These are phyloP conservation scores for Naegleria lovaniensis DNA, from an alignment of 208 protist species.

Conservation along the genomic window DNA sequence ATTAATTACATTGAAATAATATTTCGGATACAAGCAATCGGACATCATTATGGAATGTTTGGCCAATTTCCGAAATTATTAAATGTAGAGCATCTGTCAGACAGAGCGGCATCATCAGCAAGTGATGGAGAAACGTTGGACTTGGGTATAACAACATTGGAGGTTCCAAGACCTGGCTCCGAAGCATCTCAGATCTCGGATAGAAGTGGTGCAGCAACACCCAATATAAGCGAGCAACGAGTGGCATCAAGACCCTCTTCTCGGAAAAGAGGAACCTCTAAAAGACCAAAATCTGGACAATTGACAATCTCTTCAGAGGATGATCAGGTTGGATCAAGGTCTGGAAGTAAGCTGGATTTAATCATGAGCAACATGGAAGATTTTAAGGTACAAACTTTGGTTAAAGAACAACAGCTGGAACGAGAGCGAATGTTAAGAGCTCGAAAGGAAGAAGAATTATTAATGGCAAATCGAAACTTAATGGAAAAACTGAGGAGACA, in stretches of 20 bases:
- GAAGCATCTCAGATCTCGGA: too few relatives aligned
- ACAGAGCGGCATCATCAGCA: too few relatives aligned
- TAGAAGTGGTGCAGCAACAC: too few relatives aligned
- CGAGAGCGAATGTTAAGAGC: not conserved
- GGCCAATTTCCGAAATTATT: too few relatives aligned
- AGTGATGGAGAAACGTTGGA: too few relatives aligned
- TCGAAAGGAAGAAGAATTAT: not conserved
- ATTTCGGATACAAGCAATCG: too few relatives aligned
- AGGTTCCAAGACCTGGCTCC: too few relatives aligned
- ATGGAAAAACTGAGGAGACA: not conserved
- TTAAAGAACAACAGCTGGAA: not conserved
- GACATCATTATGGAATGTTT: too few relatives aligned
- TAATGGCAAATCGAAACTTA: not conserved
- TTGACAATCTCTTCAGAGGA: not conserved
- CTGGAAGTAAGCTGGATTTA: not conserved
- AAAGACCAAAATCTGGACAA: not conserved
- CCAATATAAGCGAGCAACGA: too few relatives aligned
- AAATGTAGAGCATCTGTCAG: too few relatives aligned
- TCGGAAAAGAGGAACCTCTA: not conserved
- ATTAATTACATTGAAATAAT: too few relatives aligned
- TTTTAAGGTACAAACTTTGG: not conserved
- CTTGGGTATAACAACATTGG: too few relatives aligned
- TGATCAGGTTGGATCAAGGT: not conserved
- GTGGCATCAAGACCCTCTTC: not conserved
- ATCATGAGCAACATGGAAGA: not conserved